Evolutionary conservation across 106 monocot species (phyloP), one percentile per base, ranked within the genome.

Genomic region (Dendrobium chrysotoxum): DNA sequence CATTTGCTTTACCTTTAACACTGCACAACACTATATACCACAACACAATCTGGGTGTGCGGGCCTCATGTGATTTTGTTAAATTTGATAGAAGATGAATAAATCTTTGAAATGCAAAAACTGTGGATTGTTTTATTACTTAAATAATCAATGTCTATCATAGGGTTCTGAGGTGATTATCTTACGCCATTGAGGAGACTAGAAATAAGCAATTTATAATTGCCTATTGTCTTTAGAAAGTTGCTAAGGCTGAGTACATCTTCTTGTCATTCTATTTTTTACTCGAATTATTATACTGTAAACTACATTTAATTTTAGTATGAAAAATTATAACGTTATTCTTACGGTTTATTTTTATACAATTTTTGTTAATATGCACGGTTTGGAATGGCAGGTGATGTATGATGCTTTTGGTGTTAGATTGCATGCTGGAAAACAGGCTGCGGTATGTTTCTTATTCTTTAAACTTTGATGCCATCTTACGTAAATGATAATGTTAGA

Each of bases 401-500:
- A 90, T 80, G 97, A 97, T 91, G 97, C 94, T 81, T 92, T 85
- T 89, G 97, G 97, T 30, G 89, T 97, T 78, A 81, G 94, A 57
- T 87, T 92, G 70, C 97, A 97, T 82, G 89, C 94, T 84, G 97
- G 97, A 50, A 92, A 83, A 78, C 97, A 97, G 82, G 97, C 97
- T 46, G 92, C 89, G 92, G 97, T 97, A 89, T 75, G 77, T 31
- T 31, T 66, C n/a, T 76, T 23, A 31, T 72, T 18, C 12, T 1
- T 15, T 39, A 12, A n/a, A 72, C 10, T 72, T 38, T 40, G 17
- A 38, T 26, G 25, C 1, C 25, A 55, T 55, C 11, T 55, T 16
- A 2, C 21, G 57, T 57, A 57, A 20, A 20, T 57, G 16, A 57
- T 57, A 57, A 57, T 20, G 20, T 57, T 57, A 57, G 5, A 57